A percentile compares a stretch with the other conserved stretches of the same genome.
These are phyloP conservation scores for Diplocarpon mali DNA, from an alignment of 2,329 filamentous ascomycete species.

Conservation along the genomic window DNA sequence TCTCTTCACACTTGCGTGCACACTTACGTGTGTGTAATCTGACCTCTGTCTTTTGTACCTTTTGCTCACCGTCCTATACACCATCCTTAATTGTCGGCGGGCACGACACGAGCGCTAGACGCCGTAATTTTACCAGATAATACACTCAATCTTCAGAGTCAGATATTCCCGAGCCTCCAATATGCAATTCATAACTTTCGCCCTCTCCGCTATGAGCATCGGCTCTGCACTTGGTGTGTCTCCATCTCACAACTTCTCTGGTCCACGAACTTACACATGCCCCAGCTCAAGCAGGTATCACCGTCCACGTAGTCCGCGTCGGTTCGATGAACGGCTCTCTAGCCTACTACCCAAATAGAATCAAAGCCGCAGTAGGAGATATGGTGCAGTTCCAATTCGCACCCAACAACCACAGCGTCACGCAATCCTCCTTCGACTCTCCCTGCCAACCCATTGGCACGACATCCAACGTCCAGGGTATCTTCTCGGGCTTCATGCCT, in stretches of 20 bases:
- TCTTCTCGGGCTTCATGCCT: slow-evolving; percentile 60
- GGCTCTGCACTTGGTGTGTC: slow-evolving; percentile 23
- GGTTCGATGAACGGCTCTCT: slow-evolving; percentile 36
- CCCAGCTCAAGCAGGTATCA: slow-evolving; percentile 14
- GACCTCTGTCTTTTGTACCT: slow-evolving; percentile 4
- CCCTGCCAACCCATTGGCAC: slow-evolving; percentile 52
- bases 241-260: background rate
- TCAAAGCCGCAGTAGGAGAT: slow-evolving; percentile 51
- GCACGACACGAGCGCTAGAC: slow-evolving; percentile 27
- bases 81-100: slow-evolving; percentile 26
- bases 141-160: slow-evolving; percentile 20
- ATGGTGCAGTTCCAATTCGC: slow-evolving; percentile 59
- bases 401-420: slow-evolving; percentile 65
- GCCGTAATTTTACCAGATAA: slow-evolving; percentile 10
- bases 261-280: background rate
- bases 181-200: slow-evolving; percentile 26
- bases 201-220: slow-evolving; percentile 24
- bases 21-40: slow-evolving; percentile 2
- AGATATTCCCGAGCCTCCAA: slow-evolving; percentile 17
- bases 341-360: slow-evolving; percentile 53
- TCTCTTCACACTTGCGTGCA: slow-evolving; percentile 4
- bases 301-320: slow-evolving; percentile 56
- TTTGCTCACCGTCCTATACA: background rate
- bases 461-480: slow-evolving; percentile 40
- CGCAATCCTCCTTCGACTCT: slow-evolving; percentile 62